Base-by-base conservation (phyloP, 2,329 filamentous ascomycete species). In the Fusarium azukiicola region DNA sequence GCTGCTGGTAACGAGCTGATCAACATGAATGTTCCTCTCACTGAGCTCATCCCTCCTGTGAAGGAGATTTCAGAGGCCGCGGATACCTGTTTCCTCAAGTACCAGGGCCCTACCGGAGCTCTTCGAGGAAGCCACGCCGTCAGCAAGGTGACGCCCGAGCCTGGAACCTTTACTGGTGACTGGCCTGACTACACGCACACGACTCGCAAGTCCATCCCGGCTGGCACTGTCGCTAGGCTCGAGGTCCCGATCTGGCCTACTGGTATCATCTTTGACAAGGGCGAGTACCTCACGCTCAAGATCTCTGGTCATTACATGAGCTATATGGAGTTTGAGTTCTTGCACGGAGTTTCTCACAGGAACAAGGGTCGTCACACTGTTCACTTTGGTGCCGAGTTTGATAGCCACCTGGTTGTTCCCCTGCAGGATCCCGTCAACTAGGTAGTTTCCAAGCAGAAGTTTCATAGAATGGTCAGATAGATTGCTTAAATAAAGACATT, bases 251-350 rank as follows among this genome's bases (percentile, higher is more conserved):
- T 58, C 13, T 58, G 54, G 54, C 54, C 54, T 1, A 58, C 54
- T 58, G 54, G 54, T 16, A 58, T 58, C n/a, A 5, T 58, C 3
- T 58, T 58, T 40, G 54, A 40, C 32, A 14, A 58, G 19, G 54
- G 54, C 3, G 54, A 58, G 38, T 58, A 38, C 32, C 54, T 58
- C 21, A 58, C 54, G 54, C 5, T 58, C 1, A 58, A 58, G 54
- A 40, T 58, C 38, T 58, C 54, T n/a, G 54, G 54, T n/a, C 54
- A 58, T n/a, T 58, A 58, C 21, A 58, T 58, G 54, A 58, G 54
- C 19, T 58, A 40, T 19, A 58, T 58, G 54, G 54, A 58, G 54
- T 58, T 58, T 38, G 54, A 58, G 4, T 38, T 58, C 21, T 13
- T 58, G 3, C 38, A 58, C n/a, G 54, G 54, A 2, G 6, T 58